Base-by-base conservation (phyloP, 306 rosid genomes). In the Medicago ruthenica region DNA sequence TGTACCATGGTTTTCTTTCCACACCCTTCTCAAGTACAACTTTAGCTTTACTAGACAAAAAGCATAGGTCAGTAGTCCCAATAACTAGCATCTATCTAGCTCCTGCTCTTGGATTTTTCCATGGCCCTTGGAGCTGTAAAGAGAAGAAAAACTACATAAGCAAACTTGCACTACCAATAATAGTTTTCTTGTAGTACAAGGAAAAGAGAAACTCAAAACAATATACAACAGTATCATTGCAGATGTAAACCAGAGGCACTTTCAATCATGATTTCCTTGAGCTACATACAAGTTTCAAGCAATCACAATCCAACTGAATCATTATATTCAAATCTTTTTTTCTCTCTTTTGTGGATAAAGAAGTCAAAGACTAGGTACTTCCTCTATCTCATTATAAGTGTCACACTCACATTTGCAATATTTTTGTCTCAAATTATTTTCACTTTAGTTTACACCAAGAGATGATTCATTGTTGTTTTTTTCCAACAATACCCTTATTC, bases 51-150 rank as follows among this genome's bases (percentile, higher is more conserved):
- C 66, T 54, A 76, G 74, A 80, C 76, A 39, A 47, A 22, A 58
- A 58, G 13, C 64, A 58, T 58, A 10, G 78, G 78, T 73, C 70
- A 64, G 39, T 40, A 73, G 64, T 80, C 60, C 72, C 59, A 18
- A 45, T 47, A 6, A 12, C n/a, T 58, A 11, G 3, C 64, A 62
- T 61, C 65, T 58, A 71, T 66, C 82, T 79, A 83, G 76, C 79
- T 39, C 84, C 84, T 75, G 82, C 73, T 83, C 84, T 50, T 83
- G 68, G 84, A 83, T 75, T 79, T 83, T 62, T 83, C 86, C 83
- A 79, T 65, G 5, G 84, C 86, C 76, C 86, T 64, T 1, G 83
- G 83, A 70, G 86, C 98, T 93, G 89, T 37, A 15, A 74, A 74
- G 41, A 74, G 59, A 45, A 71, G 24, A 50, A 55, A 75, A 44